These are phyloP conservation scores for Morella rubra DNA, from an alignment of 306 rosid genomes.

Conservation along the genomic window DNA sequence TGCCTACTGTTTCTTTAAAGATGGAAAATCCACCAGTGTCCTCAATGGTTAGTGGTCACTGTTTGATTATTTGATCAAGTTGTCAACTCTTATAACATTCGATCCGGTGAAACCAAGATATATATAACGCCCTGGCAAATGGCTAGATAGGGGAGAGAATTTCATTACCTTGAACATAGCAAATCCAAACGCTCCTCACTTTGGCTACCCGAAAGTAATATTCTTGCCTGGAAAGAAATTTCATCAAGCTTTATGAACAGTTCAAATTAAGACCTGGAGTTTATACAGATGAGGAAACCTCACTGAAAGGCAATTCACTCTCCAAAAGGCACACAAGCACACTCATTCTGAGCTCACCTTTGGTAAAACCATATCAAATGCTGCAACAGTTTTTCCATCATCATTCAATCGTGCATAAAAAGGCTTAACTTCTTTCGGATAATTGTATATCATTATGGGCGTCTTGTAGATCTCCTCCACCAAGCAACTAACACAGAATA, in stretches of 20 bases:
- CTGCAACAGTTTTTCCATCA: constrained; percentile 80
- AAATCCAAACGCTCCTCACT: constrained; percentile 73
- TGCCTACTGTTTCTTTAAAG: not conserved
- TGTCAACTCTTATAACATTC: not conserved
- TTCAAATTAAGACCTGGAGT: not conserved
- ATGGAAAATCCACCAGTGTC: not conserved
- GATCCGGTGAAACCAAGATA: not conserved
- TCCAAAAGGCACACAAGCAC: not conserved
- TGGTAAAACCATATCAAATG: constrained; percentile 85
- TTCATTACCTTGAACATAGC: constrained; percentile 55
- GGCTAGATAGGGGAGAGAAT: not conserved
- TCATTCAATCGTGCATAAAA: constrained; percentile 67
- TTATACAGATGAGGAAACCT: not conserved
- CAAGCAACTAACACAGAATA: constrained; percentile 50
- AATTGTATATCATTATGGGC: constrained; percentile 66
- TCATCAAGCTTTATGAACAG: constrained; percentile 4
- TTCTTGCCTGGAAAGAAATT: constrained; percentile 59
- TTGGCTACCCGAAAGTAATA: constrained; percentile 86
- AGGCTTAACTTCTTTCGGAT: constrained; percentile 82
- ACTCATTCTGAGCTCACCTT: constrained; percentile 53
- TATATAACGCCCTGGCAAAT: not conserved
- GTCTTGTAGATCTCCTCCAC: constrained; percentile 53
- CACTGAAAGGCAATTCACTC: not conserved
- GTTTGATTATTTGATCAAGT: not conserved
- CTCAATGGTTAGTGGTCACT: not conserved